A percentile compares a stretch with the other conserved stretches of the same genome.
Conservation (phyloP, 768 basidiomycete genomes). For the Rhodotorula taiwanensis region DNA sequence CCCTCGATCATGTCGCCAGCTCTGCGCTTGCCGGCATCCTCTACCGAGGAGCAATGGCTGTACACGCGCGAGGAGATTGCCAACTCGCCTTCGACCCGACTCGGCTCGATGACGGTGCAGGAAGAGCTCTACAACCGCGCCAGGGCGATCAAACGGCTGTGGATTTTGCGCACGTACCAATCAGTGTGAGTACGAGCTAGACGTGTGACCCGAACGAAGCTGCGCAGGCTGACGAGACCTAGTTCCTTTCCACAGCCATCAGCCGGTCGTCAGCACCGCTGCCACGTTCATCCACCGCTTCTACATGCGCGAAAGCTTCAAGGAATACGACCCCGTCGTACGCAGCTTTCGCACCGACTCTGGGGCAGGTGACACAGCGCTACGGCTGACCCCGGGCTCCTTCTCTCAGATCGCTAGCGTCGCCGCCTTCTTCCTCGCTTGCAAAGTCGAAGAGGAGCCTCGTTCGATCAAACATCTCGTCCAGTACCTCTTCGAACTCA, state of each 20-base stretch:
- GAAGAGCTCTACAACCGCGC: slow-evolving; percentile 4
- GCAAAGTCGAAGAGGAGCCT: slow-evolving; percentile 43
- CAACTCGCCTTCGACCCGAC: slow-evolving; percentile 38
- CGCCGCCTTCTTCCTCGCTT: slow-evolving; percentile 43
- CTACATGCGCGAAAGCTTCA: slow-evolving; percentile 43
- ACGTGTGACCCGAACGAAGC: not conserved
- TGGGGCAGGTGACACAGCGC: too few relatives aligned
- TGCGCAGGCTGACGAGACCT: not conserved
- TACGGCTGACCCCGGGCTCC: not conserved
- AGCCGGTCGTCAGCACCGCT: slow-evolving; percentile 38
- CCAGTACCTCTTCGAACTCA: slow-evolving; percentile 28
- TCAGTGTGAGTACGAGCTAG: not conserved
- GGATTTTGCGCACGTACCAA: not conserved
- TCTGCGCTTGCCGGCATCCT: not conserved
- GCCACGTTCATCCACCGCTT: slow-evolving; percentile 43
- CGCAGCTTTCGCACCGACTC: too few relatives aligned
- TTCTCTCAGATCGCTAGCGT: slow-evolving; percentile 37
- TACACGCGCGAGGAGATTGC: slow-evolving; percentile 37
- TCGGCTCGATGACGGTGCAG: slow-evolving; percentile 26
- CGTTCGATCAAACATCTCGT: slow-evolving; percentile 37
- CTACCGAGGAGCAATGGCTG: slow-evolving; percentile 42
- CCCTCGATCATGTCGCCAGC: not conserved
- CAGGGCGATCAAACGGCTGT: not conserved
- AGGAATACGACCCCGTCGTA: slow-evolving; percentile 36
- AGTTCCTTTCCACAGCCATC: not conserved